Conservation (phyloP, 768 basidiomycete genomes). For the Ephemerocybe angulata region DNA sequence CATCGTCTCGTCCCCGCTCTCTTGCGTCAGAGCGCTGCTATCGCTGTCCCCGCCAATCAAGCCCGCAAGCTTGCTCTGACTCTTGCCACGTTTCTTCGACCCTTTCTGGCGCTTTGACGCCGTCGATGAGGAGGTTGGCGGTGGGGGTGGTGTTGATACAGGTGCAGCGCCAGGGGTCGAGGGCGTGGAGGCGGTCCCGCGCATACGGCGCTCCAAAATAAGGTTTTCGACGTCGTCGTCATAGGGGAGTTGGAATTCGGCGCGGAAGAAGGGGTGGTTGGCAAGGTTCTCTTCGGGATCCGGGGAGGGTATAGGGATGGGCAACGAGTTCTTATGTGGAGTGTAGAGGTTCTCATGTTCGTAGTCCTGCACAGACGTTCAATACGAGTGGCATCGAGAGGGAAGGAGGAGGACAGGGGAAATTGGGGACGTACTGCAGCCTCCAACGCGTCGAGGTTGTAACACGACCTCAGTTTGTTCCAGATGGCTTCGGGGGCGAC, state of each 20-base stretch:
- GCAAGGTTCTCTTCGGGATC: conserved; percentile 67
- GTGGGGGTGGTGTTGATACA: conserved; percentile 21
- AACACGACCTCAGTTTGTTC: conserved; percentile 68
- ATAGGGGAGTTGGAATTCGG: conserved; percentile 60
- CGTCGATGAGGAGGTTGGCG: conserved; percentile 20
- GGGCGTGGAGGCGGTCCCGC: conserved; percentile 60
- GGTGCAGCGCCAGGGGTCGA: conserved; percentile 45
- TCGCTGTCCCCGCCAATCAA: conserved; percentile 82
- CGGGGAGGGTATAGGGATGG: conserved; percentile 58
- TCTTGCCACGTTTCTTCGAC: conserved; percentile 41
- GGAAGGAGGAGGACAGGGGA: not conserved
- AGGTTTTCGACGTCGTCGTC: conserved; percentile 60
- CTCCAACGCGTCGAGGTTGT: conserved; percentile 75
- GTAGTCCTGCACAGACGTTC: conserved; percentile 31
- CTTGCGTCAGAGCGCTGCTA: conserved; percentile 78
- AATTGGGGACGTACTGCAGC: conserved; percentile 42
- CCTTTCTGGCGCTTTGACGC: conserved; percentile 23
- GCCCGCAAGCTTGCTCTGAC: conserved; percentile 63
- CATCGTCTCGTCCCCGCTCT: conserved; percentile 68
- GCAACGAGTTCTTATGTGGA: conserved; percentile 30
- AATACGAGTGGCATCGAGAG: not conserved
- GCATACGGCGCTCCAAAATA: conserved; percentile 59
- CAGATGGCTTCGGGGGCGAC: conserved; percentile 66
- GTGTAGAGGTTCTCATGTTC: conserved; percentile 33
- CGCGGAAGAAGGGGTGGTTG: conserved; percentile 67